A percentile compares a stretch with the other conserved stretches of the same genome.
These are phyloP conservation scores for Leptographium radiaticola DNA, from an alignment of 2,329 filamentous ascomycete genomes.

Conservation along the genomic window DNA sequence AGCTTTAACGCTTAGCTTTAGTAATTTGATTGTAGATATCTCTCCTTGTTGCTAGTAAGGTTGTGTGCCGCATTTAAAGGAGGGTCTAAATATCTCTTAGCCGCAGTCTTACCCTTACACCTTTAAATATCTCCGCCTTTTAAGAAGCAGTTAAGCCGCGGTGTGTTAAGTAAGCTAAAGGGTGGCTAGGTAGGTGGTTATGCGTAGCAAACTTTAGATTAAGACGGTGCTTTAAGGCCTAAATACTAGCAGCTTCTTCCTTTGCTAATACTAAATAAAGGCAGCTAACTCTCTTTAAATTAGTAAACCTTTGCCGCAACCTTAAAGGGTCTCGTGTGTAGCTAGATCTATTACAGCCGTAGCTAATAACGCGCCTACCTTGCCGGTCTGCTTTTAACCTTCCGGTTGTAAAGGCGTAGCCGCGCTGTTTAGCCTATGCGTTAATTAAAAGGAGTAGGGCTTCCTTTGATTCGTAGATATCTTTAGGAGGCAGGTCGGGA, in stretches of 20 bases:
- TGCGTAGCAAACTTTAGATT: background rate
- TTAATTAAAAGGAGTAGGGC: background rate
- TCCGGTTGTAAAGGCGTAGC: no score
- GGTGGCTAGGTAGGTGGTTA: background rate
- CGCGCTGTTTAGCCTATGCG: background rate
- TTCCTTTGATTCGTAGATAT: no score
- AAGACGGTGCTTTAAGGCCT: background rate
- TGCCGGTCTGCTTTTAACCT: no score
- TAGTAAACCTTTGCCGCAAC: background rate
- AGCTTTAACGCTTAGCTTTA: no score
- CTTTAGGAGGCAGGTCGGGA: no score
- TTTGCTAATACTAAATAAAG: background rate
- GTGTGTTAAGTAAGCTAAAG: background rate
- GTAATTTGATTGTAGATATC: no score
- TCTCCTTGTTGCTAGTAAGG: no score
- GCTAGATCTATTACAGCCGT: no score
- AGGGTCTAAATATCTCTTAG: background rate
- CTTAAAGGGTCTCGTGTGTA: no score
- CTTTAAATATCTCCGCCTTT: background rate
- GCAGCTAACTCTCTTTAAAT: background rate
- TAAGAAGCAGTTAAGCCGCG: background rate
- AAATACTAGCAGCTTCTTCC: background rate
- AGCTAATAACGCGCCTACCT: no score
- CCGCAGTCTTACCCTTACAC: background rate
- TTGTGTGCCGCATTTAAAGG: no score